These are phyloP conservation scores for Trichoderma gamsii DNA, from an alignment of 495 filamentous ascomycete genomes.

Conservation along the genomic window DNA sequence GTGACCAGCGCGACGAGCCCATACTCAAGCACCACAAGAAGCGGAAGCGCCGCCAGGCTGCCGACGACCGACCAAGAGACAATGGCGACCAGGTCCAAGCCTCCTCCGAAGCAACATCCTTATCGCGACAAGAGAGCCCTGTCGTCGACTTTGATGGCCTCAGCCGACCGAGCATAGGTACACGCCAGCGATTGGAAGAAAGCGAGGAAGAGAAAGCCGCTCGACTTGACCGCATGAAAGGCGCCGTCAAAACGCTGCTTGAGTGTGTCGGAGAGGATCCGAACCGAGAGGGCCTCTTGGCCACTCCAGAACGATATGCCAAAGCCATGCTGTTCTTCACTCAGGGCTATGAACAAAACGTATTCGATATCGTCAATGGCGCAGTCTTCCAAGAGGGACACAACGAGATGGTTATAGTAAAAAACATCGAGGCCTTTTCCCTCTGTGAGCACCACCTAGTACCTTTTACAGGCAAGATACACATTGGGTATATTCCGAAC, in stretches of 20 bases:
- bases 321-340: conserved; percentile 98
- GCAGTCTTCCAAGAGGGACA: conserved; percentile 97
- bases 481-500: conserved; percentile 94
- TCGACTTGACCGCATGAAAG: conserved; percentile 69
- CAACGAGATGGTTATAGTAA: conserved; percentile 94
- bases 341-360: conserved; percentile 97
- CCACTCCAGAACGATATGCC: conserved; percentile 85
- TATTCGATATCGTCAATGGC: conserved; percentile 85
- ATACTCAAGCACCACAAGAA: conserved; percentile 36
- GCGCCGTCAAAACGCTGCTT: conserved; percentile 81
- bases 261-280: conserved; percentile 97
- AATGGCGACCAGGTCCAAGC: not conserved
- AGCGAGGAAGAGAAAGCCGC: conserved; percentile 63
- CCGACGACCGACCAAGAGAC: not conserved
- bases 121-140: conserved; percentile 49
- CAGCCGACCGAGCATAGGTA: conserved; percentile 68
- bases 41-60: conserved; percentile 14
- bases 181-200: conserved; percentile 73
- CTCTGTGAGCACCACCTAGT: conserved; percentile 98
- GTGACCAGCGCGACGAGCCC: conserved; percentile 68
- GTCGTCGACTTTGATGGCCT: conserved; percentile 72
- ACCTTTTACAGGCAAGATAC: conserved; percentile 96
- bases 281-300: conserved; percentile 78
- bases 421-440: conserved; percentile 93
- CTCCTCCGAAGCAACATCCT: conserved; percentile 23